Evolutionary conservation across 1,284 basidiomycete genomes (phyloP).

Genomic region (Cryptococcus depauperatus): DNA sequence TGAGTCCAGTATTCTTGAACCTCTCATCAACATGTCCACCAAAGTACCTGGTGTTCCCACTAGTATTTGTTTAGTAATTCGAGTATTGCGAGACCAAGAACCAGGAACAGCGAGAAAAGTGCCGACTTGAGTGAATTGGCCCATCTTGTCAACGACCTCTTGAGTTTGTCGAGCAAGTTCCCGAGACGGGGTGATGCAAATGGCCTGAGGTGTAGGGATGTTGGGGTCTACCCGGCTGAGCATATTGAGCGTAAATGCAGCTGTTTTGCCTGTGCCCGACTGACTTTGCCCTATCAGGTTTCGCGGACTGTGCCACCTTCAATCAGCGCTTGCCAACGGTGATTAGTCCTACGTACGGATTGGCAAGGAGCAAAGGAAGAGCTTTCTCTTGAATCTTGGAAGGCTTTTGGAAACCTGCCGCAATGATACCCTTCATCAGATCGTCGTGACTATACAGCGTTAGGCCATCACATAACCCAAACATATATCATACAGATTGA

Average conservation of each 20-base stretch:
- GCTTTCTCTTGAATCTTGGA: conserved; percentile 99
- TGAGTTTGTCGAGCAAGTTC: conserved; percentile 97
- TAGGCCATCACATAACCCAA: conserved; percentile 3
- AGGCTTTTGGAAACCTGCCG: conserved; percentile 93
- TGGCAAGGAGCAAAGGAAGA: conserved; percentile 77
- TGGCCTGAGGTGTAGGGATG: conserved; percentile 72
- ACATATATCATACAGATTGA: conserved; percentile 56
- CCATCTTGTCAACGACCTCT: conserved; percentile 88
- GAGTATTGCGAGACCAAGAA: conserved; percentile 47
- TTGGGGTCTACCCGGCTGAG: conserved; percentile 84
- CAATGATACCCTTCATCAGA: conserved; percentile 91
- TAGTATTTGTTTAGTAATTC: conserved; percentile 79
- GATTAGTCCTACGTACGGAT: conserved; percentile 59
- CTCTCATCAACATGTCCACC: conserved; percentile 62
- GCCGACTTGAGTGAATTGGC: conserved; percentile 85
- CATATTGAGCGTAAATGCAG: conserved; percentile 97
- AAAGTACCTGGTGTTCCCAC: conserved; percentile 97
- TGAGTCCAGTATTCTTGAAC: conserved; percentile 52
- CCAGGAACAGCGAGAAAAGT: conserved; percentile 94
- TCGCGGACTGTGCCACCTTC: conserved; percentile 56
- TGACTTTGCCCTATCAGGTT: conserved; percentile 99
- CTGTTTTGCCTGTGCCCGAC: conserved; percentile 98
- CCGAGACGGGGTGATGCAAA: conserved; percentile 89
- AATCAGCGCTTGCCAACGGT: not conserved
- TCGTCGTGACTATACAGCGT: conserved; percentile 60